Conservation (phyloP, 805 yeast genomes). For the Blastobotrys robertii region DNA sequence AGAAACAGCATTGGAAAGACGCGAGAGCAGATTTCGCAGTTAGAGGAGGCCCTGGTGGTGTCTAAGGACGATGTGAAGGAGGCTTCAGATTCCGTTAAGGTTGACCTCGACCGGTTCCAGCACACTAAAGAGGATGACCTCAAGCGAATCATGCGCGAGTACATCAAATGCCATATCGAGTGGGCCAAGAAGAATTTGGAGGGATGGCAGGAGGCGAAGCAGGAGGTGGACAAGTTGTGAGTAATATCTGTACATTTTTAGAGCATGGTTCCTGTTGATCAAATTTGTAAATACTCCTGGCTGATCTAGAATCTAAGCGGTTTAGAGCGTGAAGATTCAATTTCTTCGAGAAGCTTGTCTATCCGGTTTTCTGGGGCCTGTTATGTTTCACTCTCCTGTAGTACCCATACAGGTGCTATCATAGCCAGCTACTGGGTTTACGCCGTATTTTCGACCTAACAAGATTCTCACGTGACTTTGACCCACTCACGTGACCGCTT, state of each 20-base stretch:
- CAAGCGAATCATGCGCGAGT: slow-evolving; percentile 41
- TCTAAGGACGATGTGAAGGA: slow-evolving; percentile 44
- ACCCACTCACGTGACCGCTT: background rate
- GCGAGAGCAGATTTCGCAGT: slow-evolving; percentile 36
- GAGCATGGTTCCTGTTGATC: background rate
- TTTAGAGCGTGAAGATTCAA: too few species aligned
- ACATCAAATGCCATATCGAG: slow-evolving; percentile 45
- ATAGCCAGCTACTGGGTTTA: too few species aligned
- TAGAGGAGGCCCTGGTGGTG: slow-evolving; percentile 41
- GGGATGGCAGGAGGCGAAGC: slow-evolving; percentile 54
- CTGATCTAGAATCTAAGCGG: background rate
- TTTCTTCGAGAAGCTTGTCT: too few species aligned
- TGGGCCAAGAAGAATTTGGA: slow-evolving; percentile 64
- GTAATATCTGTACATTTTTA: background rate
- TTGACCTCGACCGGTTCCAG: slow-evolving; percentile 38
- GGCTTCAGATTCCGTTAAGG: slow-evolving; percentile 36
- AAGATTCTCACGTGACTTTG: background rate
- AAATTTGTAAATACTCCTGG: background rate
- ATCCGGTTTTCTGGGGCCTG: too few species aligned
- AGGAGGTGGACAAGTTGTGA: slow-evolving; percentile 6
- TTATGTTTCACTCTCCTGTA: too few species aligned
- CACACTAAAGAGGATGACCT: slow-evolving; percentile 41
- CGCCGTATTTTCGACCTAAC: too few species aligned
- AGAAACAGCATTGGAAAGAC: slow-evolving; percentile 40
- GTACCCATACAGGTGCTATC: too few species aligned